Percentiles rank a stretch among this genome's conserved stretches.
Evolutionary conservation across 768 basidiomycete genomes (phyloP).

Genomic region (Hydnum rufescens): DNA sequence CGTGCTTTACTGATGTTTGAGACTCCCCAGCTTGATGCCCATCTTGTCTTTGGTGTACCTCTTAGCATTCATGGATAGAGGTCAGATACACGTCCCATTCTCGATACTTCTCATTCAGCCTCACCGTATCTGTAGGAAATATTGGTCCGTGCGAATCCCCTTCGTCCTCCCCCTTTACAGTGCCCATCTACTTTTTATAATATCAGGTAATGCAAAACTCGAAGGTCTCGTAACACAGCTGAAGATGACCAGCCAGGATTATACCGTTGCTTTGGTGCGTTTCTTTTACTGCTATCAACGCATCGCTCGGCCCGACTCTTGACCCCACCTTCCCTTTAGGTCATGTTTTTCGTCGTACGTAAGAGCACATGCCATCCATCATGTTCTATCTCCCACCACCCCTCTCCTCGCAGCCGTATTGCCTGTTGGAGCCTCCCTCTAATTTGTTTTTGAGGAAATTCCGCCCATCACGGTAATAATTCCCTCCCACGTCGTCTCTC

Average conservation of each 20-base stretch:
- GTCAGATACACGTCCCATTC: slow-evolving; percentile 17
- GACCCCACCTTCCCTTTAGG: no score
- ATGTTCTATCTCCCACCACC: no score
- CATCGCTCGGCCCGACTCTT: no score
- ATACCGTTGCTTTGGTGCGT: slow-evolving; percentile 44
- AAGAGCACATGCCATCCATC: neutral
- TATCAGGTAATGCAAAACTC: slow-evolving; percentile 46
- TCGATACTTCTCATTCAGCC: neutral
- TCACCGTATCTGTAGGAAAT: slow-evolving; percentile 25
- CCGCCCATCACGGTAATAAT: neutral
- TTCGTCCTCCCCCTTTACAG: neutral
- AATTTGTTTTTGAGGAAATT: slow-evolving; percentile 31
- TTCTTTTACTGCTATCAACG: neutral
- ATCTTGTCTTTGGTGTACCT: slow-evolving; percentile 41
- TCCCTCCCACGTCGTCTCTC: neutral
- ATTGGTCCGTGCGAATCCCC: slow-evolving; percentile 24
- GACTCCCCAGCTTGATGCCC: slow-evolving; percentile 25
- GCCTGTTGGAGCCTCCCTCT: slow-evolving; percentile 41
- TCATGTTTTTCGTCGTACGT: neutral
- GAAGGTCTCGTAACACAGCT: slow-evolving; percentile 41
- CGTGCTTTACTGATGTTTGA: neutral
- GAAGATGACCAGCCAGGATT: slow-evolving; percentile 34
- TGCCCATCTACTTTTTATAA: neutral
- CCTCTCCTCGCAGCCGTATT: slow-evolving; percentile 35
- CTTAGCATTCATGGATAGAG: slow-evolving; percentile 44